A percentile compares a stretch with the other conserved stretches of the same genome.
phyloP scores from a whole-genome alignment of 2,329 filamentous ascomycete genomes.

The Stenocarpella maydis region DNA sequence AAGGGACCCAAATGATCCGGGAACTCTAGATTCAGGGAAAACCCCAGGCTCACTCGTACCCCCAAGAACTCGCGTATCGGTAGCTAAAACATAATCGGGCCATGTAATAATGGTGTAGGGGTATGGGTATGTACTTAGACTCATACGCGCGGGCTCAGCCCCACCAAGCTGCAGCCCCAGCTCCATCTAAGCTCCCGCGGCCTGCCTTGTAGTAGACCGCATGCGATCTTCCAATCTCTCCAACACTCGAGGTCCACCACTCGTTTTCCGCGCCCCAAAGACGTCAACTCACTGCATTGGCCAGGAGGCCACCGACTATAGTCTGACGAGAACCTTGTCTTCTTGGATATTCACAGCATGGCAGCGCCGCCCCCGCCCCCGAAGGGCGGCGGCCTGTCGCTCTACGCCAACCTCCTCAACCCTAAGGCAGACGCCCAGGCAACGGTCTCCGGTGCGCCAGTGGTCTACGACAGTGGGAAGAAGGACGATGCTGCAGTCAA shows the following conservation, averaged over 20 bases:
- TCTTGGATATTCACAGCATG: conserved; percentile 24
- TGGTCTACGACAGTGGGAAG: conserved; percentile 70
- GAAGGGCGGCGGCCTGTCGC: conserved; percentile 65
- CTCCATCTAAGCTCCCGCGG: not conserved
- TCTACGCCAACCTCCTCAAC: conserved; percentile 87
- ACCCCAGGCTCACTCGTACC: too few relatives aligned
- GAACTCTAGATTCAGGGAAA: not conserved
- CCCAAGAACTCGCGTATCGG: not conserved
- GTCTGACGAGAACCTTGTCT: not conserved
- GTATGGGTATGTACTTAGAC: not conserved
- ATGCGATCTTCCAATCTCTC: conserved; percentile 1
- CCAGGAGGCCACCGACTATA: not conserved
- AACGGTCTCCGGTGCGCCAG: conserved; percentile 81
- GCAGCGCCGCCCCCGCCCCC: conserved; percentile 49
- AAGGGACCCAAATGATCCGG: not conserved
- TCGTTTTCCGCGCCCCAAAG: not conserved
- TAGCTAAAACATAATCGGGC: not conserved
- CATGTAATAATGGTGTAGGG: not conserved
- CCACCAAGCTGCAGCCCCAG: conserved; percentile 18
- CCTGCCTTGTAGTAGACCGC: conserved; percentile 12
- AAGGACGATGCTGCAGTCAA: conserved; percentile 61
- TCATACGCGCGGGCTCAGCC: not conserved
- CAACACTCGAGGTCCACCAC: not conserved
- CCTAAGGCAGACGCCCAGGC: conserved; percentile 56
- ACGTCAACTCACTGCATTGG: not conserved